Percentiles rank a stretch among this genome's conserved stretches.
These are phyloP conservation scores for Phytophthora pluvialis DNA, from an alignment of 352 stramenopile genomes.

Conservation along the genomic window DNA sequence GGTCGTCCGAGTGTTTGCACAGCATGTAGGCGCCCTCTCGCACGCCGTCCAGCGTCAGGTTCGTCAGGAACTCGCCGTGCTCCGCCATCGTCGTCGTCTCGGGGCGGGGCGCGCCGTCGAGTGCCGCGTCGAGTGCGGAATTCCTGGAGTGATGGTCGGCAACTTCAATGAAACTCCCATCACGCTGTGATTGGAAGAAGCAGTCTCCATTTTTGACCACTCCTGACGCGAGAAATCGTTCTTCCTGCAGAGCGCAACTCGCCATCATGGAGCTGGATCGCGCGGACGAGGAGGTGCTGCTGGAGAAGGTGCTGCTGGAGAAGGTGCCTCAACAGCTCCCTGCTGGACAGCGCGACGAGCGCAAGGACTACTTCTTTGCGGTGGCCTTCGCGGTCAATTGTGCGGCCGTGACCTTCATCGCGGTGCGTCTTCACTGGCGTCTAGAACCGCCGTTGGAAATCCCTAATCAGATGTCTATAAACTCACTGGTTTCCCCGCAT, in stretches of 20 bases:
- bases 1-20: slow-evolving; percentile 84
- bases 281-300: slow-evolving; percentile 63
- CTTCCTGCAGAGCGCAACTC: slow-evolving; percentile 17
- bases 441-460: background rate
- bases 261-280: slow-evolving; percentile 68
- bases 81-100: slow-evolving; percentile 31
- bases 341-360: slow-evolving; percentile 47
- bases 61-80: slow-evolving; percentile 57
- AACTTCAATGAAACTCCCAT: slow-evolving; percentile 44
- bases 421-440: slow-evolving; percentile 41
- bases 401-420: slow-evolving; percentile 56
- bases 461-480: slow-evolving; percentile 27
- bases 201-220: slow-evolving; percentile 13
- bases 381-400: slow-evolving; percentile 71
- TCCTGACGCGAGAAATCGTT: slow-evolving; percentile 14
- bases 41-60: slow-evolving; percentile 81
- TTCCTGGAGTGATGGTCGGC: slow-evolving; percentile 19
- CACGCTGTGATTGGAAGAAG: slow-evolving; percentile 24
- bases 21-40: slow-evolving; percentile 84
- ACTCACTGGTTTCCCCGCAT: slow-evolving; percentile 8
- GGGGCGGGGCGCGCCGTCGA: background rate
- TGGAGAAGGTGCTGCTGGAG: slow-evolving; percentile 71
- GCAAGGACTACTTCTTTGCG: slow-evolving; percentile 74
- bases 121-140: slow-evolving; percentile 2
- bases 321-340: slow-evolving; percentile 51